These are phyloP conservation scores for Solanum peruvianum DNA, from an alignment of 257 asterid species.

Conservation along the genomic window DNA sequence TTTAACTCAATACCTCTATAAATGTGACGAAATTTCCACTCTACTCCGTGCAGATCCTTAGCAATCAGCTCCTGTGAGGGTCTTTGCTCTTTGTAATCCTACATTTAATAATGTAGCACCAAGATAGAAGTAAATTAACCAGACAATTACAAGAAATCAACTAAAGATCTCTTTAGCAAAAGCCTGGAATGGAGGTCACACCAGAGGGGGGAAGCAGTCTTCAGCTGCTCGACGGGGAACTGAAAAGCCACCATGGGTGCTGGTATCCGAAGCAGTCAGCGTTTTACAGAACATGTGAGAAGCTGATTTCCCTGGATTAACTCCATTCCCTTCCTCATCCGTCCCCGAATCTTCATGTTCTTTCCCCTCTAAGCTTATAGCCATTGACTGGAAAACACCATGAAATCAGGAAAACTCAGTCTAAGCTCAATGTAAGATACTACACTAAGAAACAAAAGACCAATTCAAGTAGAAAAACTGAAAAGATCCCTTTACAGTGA, in stretches of 20 bases:
- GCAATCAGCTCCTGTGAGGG: constrained; percentile 94
- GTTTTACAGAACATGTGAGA: constrained; percentile 99
- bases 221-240: constrained; percentile 99
- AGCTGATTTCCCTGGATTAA: constrained; percentile 43
- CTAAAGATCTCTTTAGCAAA: neutral
- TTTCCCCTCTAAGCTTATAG: constrained; percentile 37
- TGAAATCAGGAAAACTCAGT: neutral
- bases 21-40: constrained; percentile 96
- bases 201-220: constrained; percentile 99
- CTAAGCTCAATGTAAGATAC: neutral
- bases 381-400: constrained; percentile 26
- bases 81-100: constrained; percentile 93
- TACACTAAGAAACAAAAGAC: neutral
- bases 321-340: constrained; percentile 48
- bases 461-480: neutral
- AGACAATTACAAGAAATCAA: neutral
- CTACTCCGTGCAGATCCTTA: constrained; percentile 87
- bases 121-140: neutral
- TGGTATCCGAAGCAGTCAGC: constrained; percentile 93
- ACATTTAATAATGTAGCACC: neutral
- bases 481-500: neutral
- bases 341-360: constrained; percentile 40
- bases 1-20: constrained; percentile 58
- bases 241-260: constrained; percentile 97
- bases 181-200: constrained; percentile 12